Conservation (phyloP, 805 yeast genomes). For the Candida piceae region DNA sequence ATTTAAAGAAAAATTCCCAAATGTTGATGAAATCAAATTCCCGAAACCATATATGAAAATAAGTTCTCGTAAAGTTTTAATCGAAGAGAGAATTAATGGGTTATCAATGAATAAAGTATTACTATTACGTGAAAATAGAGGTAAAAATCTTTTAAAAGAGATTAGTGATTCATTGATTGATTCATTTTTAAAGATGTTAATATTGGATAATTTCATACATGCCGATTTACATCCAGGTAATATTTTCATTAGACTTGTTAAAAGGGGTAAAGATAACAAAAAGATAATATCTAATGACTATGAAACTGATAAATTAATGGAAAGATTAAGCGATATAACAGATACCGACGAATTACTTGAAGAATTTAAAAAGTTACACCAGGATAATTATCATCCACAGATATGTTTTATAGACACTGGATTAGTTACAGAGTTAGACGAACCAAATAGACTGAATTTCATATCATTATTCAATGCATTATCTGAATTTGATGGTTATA, state of each 20-base stretch:
- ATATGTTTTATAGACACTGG: slow-evolving; percentile 92
- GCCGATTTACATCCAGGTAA: slow-evolving; percentile 98
- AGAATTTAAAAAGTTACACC: slow-evolving; percentile 43
- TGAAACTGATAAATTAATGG: slow-evolving; percentile 43
- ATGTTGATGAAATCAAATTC: slow-evolving; percentile 59
- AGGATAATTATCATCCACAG: slow-evolving; percentile 70
- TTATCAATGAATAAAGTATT: slow-evolving; percentile 74
- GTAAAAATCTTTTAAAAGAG: slow-evolving; percentile 50
- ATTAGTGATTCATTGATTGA: slow-evolving; percentile 81
- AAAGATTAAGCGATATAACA: slow-evolving; percentile 33
- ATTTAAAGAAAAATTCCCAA: slow-evolving; percentile 65
- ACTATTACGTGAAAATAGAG: slow-evolving; percentile 41
- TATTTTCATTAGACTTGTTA: slow-evolving; percentile 51
- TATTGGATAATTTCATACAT: slow-evolving; percentile 89
- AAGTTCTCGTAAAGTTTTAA: slow-evolving; percentile 66
- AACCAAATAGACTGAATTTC: slow-evolving; percentile 73
- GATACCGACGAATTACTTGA: slow-evolving; percentile 27
- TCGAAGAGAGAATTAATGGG: slow-evolving; percentile 83
- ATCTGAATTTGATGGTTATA: slow-evolving; percentile 88
- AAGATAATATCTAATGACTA: slow-evolving; percentile 39
- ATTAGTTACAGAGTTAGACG: slow-evolving; percentile 82
- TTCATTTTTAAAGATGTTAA: slow-evolving; percentile 88
- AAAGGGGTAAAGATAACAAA: slow-evolving; percentile 35
- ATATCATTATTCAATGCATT: slow-evolving; percentile 84
- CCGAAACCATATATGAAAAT: slow-evolving; percentile 69